Evolutionary conservation across 2,329 filamentous ascomycete species (phyloP), one percentile per base, ranked within the genome.

Genomic region (Colletotrichum liriopes): DNA sequence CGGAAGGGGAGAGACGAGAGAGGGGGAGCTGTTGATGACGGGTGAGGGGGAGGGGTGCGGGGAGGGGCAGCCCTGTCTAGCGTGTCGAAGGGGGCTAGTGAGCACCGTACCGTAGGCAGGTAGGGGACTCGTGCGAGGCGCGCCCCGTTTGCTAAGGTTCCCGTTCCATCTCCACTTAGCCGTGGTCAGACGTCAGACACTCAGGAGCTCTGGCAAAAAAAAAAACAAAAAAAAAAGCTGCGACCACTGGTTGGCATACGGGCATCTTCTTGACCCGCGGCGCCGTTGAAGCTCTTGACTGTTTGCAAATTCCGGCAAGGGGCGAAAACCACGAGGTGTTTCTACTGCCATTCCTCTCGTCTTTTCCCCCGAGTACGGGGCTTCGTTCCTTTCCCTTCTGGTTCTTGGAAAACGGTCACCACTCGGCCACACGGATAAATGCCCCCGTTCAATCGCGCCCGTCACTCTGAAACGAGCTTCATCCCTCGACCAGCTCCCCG

Each of bases 391-490:
- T n/a, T 35, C 20, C 26, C 14, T 41, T 12, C 35, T 41, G 16
- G 26, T 37, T 5, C 5, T 37, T 37, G 35, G 35, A 7, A 37
- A 37, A n/a, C 45, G 39, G 51, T 49, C 41, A 61, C 56, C 51
- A 35, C 47, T 26, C n/a, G n/a, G n/a, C 20, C 14, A 23, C 20
- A 16, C 32, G 54, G 54, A 35, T 23, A 8, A 23, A 39, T 56
- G 52, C 37, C 29, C 49, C 58, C 23, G 18, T 54, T 23, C 32
- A 64, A 12, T 43, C 20, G 41, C 54, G 52, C 51, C 69, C 56
- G 52, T 69, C 51, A 60, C 59, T 64, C 65, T 72, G 69, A 72
- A 72, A 72, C 69, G 51, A 72, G 65, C 65, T 60, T 69, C 65
- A 72, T 39, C 65, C 49, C 47, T 47, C 59, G 65, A 63, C 52